These are phyloP conservation scores for Quercus aquifolioides DNA, from an alignment of 306 rosid genomes.

Conservation along the genomic window DNA sequence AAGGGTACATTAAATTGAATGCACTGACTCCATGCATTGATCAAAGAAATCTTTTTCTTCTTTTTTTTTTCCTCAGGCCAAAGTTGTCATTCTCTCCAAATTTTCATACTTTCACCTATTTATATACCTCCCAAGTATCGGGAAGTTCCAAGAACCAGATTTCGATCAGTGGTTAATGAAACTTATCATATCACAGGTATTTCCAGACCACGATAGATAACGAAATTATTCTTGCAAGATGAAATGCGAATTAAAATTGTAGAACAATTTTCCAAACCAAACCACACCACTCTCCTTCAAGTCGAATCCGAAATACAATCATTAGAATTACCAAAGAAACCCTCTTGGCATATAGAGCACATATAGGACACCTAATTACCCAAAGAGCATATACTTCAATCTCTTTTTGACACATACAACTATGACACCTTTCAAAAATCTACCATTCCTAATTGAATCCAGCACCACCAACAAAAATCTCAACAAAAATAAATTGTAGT, in stretches of 20 bases:
- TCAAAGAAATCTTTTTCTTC: neutral
- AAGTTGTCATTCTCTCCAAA: neutral
- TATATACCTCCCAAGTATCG: neutral
- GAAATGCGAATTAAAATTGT: neutral
- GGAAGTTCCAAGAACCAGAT: too few relatives aligned
- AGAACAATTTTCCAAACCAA: neutral
- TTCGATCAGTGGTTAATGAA: neutral
- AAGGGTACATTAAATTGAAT: neutral
- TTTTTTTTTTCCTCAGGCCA: neutral
- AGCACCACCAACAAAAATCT: neutral
- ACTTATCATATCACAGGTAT: neutral
- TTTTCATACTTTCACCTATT: neutral
- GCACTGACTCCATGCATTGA: neutral
- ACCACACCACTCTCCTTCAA: constrained; percentile 7
- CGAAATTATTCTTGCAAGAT: neutral
- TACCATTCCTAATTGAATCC: neutral
- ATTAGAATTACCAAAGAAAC: neutral
- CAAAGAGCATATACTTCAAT: neutral
- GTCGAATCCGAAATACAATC: constrained; percentile 4
- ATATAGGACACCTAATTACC: neutral
- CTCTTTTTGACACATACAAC: too few relatives aligned
- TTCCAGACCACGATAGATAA: neutral
- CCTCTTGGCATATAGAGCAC: neutral
- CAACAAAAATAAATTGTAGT: neutral
- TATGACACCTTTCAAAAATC: neutral